Evolutionary conservation across 129 eudicot species (phyloP).

Genomic region (Centella asiatica): DNA sequence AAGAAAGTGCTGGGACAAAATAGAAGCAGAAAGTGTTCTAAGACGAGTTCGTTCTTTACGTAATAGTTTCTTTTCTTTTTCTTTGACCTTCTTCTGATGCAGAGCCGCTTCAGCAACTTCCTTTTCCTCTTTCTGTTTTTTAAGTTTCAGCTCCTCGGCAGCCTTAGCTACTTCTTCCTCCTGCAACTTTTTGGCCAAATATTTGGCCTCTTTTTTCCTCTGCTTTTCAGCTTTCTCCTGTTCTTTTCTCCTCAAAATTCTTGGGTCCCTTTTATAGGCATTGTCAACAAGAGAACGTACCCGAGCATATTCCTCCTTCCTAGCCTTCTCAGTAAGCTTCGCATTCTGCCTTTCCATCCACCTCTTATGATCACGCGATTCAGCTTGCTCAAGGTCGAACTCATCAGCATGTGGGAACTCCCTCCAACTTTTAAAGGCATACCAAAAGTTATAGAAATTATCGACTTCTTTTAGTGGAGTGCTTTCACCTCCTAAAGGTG

Average conservation of each 20-base stretch:
- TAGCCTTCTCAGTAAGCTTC: constrained; percentile 79
- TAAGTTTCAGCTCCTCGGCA: constrained; percentile 61
- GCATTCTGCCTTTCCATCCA: constrained; percentile 99
- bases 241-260: constrained; percentile 68
- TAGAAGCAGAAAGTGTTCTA: constrained; percentile 42
- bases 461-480: constrained; percentile 64
- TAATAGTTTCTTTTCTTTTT: constrained; percentile 79
- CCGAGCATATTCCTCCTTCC: constrained; percentile 71
- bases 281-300: constrained; percentile 77
- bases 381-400: constrained; percentile 90
- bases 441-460: constrained; percentile 80
- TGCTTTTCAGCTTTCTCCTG: constrained; percentile 69
- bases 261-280: constrained; percentile 82
- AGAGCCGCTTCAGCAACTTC: constrained; percentile 79
- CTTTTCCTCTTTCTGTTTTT: constrained; percentile 73
- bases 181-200: constrained; percentile 51
- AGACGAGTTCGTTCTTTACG: constrained; percentile 84
- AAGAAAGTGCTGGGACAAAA: constrained; percentile 45
- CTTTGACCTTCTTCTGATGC: constrained; percentile 63
- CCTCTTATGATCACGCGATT: constrained; percentile 89
- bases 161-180: constrained; percentile 80
- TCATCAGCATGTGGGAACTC: constrained; percentile 94
- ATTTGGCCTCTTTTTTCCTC: constrained; percentile 73
- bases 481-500: constrained; percentile 70
- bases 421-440: constrained; percentile 87